A percentile compares a stretch with the other conserved stretches of the same genome.
These are phyloP conservation scores for Malus hybrid DNA, from an alignment of 331 rosid genomes.

Conservation along the genomic window DNA sequence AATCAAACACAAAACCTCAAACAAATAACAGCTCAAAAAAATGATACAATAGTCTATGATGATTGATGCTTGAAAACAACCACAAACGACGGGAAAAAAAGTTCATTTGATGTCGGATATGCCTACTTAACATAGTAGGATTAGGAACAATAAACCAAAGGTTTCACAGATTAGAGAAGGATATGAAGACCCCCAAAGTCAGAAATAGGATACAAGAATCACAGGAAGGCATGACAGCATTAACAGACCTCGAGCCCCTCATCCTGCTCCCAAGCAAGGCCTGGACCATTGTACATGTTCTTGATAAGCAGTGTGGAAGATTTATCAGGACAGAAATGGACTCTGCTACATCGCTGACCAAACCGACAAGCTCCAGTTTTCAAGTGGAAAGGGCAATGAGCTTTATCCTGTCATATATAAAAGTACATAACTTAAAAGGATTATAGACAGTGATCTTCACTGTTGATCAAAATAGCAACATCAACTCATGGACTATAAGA, in stretches of 20 bases:
- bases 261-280: constrained; percentile 96
- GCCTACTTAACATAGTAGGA: not conserved
- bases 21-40: not conserved
- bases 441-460: not conserved
- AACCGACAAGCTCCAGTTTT: constrained; percentile 96
- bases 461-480: not conserved
- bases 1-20: not conserved
- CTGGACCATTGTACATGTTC: constrained; percentile 93
- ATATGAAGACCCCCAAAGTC: not conserved
- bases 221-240: constrained; percentile 42
- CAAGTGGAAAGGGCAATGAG: constrained; percentile 92
- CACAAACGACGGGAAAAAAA: not conserved
- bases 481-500: not conserved
- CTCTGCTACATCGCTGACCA: constrained; percentile 95
- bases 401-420: constrained; percentile 63
- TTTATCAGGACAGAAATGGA: constrained; percentile 79
- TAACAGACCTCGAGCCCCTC: constrained; percentile 99
- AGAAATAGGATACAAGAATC: constrained; percentile 64
- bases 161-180: not conserved
- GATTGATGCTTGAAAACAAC: not conserved
- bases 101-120: not conserved
- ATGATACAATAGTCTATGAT: not conserved
- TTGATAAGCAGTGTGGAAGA: constrained; percentile 72
- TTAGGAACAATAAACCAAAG: not conserved
- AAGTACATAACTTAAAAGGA: not conserved